These are phyloP conservation scores for Cubamyces lactineus DNA, from an alignment of 768 basidiomycete species.

Conservation along the genomic window DNA sequence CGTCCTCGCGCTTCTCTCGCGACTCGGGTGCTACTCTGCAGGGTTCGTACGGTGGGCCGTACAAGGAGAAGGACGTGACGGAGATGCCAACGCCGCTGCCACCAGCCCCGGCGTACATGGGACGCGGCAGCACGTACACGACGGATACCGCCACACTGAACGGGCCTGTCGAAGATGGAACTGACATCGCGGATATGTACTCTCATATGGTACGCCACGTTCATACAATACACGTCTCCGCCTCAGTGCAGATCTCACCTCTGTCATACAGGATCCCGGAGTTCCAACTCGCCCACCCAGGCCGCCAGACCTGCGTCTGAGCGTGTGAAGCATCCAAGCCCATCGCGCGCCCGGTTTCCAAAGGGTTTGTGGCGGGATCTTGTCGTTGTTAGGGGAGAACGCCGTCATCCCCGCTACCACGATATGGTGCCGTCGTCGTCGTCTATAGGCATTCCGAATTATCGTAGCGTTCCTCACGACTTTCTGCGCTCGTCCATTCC, in stretches of 20 bases:
- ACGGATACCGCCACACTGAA: not conserved
- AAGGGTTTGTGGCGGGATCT: constrained; percentile 1
- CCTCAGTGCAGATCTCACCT: constrained; percentile 2
- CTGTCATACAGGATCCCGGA: constrained; percentile 8
- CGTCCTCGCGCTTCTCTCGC: not conserved
- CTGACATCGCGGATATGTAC: constrained; percentile 19
- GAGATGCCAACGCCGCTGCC: constrained; percentile 11
- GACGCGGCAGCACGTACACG: constrained; percentile 12
- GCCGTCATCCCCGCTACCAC: constrained; percentile 1
- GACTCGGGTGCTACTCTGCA: not conserved
- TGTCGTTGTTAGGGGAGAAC: constrained; percentile 6
- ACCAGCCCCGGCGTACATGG: constrained; percentile 2
- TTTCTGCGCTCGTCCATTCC: not conserved
- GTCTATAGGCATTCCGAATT: constrained; percentile 3
- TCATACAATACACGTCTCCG: not conserved
- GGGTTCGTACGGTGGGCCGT: constrained; percentile 3
- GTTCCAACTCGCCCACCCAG: constrained; percentile 6
- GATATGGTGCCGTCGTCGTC: not conserved
- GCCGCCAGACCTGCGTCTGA: constrained; percentile 15
- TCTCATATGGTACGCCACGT: not conserved
- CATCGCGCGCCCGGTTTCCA: not conserved
- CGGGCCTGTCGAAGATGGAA: constrained; percentile 4
- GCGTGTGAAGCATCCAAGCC: constrained; percentile 2
- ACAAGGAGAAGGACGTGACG: constrained; percentile 10
- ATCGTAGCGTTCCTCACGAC: not conserved